Evolutionary conservation across 495 filamentous ascomycete genomes (phyloP).

Genomic region (Geoglossum glabrum): DNA sequence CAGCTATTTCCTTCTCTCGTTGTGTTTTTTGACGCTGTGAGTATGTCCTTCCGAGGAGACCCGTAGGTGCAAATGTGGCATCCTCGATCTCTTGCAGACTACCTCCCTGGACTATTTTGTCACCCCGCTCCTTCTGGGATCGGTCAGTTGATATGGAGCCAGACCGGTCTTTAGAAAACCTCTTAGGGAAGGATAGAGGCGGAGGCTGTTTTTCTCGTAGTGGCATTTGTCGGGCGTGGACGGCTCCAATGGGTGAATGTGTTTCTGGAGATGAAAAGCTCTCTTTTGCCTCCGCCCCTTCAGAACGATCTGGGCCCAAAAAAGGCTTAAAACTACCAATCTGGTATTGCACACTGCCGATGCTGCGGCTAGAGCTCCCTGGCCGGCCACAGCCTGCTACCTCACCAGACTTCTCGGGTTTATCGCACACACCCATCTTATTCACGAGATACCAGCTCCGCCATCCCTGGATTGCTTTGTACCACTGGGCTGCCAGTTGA

Average conservation of each 20-base stretch:
- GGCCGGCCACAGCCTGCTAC: background rate
- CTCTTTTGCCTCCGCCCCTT: constrained; percentile 21
- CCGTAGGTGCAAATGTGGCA: constrained; percentile 30
- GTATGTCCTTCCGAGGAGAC: constrained; percentile 44
- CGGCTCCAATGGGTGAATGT: constrained; percentile 12
- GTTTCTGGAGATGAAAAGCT: constrained; percentile 13
- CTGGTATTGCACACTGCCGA: constrained; percentile 24
- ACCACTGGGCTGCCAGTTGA: constrained; percentile 42
- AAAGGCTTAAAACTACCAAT: constrained; percentile 37
- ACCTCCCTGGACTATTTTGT: background rate
- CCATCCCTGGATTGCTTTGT: constrained; percentile 54
- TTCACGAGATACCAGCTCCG: constrained; percentile 75
- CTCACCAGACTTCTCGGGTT: constrained; percentile 1
- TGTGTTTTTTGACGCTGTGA: constrained; percentile 36
- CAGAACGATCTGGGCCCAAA: constrained; percentile 28
- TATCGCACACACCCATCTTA: constrained; percentile 31
- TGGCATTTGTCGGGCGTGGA: constrained; percentile 18
- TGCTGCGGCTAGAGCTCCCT: constrained; percentile 7
- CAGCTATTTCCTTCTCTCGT: constrained; percentile 27
- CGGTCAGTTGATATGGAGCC: constrained; percentile 2
- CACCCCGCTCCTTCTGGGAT: background rate
- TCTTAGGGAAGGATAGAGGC: constrained; percentile 24
- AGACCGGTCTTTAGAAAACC: constrained; percentile 13
- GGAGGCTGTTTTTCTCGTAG: constrained; percentile 24
- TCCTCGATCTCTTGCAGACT: constrained; percentile 4